These are phyloP conservation scores for Botrytis pseudocinerea DNA, from an alignment of 2,329 filamentous ascomycete genomes.

Conservation along the genomic window DNA sequence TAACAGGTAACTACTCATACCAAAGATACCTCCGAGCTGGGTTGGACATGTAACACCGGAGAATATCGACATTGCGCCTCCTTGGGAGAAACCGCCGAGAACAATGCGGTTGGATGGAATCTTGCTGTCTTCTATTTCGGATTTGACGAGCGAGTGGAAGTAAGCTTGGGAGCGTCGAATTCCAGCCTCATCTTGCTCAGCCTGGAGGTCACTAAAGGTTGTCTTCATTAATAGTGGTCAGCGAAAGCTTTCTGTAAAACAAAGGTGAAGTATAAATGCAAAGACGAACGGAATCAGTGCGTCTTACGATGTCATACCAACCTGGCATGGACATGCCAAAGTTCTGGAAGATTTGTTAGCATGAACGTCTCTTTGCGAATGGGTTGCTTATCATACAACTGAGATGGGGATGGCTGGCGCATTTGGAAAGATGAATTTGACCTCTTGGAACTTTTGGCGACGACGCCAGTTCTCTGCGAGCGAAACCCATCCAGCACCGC, in stretches of 20 bases:
- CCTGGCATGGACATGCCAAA: conserved; percentile 79
- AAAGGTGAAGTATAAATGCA: neutral
- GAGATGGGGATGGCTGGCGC: conserved; percentile 85
- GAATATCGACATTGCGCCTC: conserved; percentile 83
- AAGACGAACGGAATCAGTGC: conserved; percentile 34
- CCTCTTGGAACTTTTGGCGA: conserved; percentile 77
- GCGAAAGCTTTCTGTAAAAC: neutral
- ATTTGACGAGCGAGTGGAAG: conserved; percentile 76
- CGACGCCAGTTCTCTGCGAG: conserved; percentile 86
- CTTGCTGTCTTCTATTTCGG: conserved; percentile 71
- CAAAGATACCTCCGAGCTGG: conserved; percentile 86
- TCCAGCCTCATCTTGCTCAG: conserved; percentile 67
- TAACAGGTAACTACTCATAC: conserved; percentile 78
- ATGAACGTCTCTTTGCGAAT: neutral
- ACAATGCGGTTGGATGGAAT: conserved; percentile 83
- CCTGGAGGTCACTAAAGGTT: conserved; percentile 48
- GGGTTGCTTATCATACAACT: conserved; percentile 49
- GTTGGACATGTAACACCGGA: conserved; percentile 70
- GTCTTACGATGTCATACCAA: conserved; percentile 77
- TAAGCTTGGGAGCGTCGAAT: conserved; percentile 72
- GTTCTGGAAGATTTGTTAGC: conserved; percentile 53
- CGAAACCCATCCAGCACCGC: conserved; percentile 73
- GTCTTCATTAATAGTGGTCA: conserved; percentile 38
- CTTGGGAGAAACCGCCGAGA: conserved; percentile 82
- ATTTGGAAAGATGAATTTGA: conserved; percentile 92